Percentiles rank a stretch among this genome's conserved stretches.
These are phyloP conservation scores for Agaricus sinodeliciosus DNA, from an alignment of 768 basidiomycete genomes.

Conservation along the genomic window DNA sequence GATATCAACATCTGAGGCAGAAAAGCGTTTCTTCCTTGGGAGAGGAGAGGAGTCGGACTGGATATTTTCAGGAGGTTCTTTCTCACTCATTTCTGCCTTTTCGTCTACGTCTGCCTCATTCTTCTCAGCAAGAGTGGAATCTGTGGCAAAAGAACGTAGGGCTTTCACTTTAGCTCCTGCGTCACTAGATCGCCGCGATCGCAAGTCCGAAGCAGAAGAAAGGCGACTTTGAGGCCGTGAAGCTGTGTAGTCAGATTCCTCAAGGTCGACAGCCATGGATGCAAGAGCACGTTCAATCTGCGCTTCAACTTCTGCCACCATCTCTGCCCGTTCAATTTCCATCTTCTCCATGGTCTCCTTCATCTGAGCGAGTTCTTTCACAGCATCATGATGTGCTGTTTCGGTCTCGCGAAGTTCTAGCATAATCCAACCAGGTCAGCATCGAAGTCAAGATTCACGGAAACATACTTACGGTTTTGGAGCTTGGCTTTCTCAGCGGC, in stretches of 20 bases:
- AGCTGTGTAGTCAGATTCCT: constrained; percentile 69
- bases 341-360: constrained; percentile 78
- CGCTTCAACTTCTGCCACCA: constrained; percentile 91
- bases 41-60: constrained; percentile 37
- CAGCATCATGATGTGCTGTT: constrained; percentile 69
- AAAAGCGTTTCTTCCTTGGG: constrained; percentile 71
- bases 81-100: constrained; percentile 17
- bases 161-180: constrained; percentile 39
- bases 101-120: constrained; percentile 35
- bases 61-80: constrained; percentile 34
- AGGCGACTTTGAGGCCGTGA: constrained; percentile 65
- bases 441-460: not conserved
- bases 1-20: constrained; percentile 56
- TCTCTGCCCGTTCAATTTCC: constrained; percentile 81
- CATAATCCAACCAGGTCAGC: constrained; percentile 3
- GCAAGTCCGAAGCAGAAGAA: constrained; percentile 48
- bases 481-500: constrained; percentile 74
- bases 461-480: constrained; percentile 57
- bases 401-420: constrained; percentile 82
- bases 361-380: constrained; percentile 80
- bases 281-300: constrained; percentile 85
- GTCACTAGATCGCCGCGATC: constrained; percentile 59
- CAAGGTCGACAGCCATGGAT: constrained; percentile 77
- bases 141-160: constrained; percentile 69
- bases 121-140: constrained; percentile 72